These are phyloP conservation scores for Colletotrichum musae DNA, from an alignment of 2,329 filamentous ascomycete species.

Conservation along the genomic window DNA sequence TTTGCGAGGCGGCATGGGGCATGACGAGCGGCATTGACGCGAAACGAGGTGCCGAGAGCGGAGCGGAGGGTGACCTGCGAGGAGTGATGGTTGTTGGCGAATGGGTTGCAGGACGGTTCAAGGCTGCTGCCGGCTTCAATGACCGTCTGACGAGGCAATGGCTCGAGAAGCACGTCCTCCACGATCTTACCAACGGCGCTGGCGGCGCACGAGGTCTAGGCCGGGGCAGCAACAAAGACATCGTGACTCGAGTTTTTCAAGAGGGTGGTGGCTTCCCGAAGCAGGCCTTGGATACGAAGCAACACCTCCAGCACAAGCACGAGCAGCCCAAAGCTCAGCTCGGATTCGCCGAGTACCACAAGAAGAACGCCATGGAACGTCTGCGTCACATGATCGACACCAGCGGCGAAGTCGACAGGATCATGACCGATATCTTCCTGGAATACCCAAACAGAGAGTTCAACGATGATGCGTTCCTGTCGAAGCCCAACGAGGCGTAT, in stretches of 20 bases:
- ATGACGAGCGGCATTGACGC: conserved; percentile 80
- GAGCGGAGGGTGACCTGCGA: conserved; percentile 81
- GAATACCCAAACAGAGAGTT: conserved; percentile 89
- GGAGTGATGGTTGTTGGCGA: conserved; percentile 90
- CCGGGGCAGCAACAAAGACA: conserved; percentile 79
- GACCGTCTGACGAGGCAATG: conserved; percentile 78
- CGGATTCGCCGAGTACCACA: conserved; percentile 80
- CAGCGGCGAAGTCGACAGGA: conserved; percentile 82
- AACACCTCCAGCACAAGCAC: conserved; percentile 54
- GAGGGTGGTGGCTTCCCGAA: conserved; percentile 85
- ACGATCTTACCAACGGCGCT: conserved; percentile 78
- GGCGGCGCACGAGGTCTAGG: conserved; percentile 80
- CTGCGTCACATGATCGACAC: conserved; percentile 84
- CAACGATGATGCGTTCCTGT: conserved; percentile 92
- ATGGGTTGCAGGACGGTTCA: conserved; percentile 84
- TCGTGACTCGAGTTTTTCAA: conserved; percentile 83
- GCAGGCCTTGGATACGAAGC: conserved; percentile 58
- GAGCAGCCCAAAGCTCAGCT: conserved; percentile 73
- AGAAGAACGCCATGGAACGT: conserved; percentile 80
- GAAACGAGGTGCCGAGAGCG: conserved; percentile 76
- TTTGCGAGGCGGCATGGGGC: conserved; percentile 88
- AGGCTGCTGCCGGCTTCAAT: conserved; percentile 58
- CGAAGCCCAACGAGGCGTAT: conserved; percentile 88
- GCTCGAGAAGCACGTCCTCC: conserved; percentile 80
- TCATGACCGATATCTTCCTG: conserved; percentile 87